Percentiles rank a stretch among this genome's conserved stretches.
Evolutionary conservation across 2,329 filamentous ascomycete species (phyloP).

Genomic region (Clonostachys solani): DNA sequence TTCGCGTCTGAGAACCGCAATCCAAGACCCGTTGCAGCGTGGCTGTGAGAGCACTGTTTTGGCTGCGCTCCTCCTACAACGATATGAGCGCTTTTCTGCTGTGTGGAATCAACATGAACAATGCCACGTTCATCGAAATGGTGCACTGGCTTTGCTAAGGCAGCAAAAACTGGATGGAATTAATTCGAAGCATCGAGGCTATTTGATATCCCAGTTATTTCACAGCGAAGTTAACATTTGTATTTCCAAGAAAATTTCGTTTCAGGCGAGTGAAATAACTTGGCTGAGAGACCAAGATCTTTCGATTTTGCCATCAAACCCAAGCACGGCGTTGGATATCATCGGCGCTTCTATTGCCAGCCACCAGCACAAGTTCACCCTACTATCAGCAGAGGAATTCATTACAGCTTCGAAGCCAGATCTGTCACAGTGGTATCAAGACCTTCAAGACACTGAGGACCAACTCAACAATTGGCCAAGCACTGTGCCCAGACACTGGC

Average conservation of each 20-base stretch:
- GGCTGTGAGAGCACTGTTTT: slow-evolving; percentile 7
- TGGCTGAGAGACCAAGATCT: slow-evolving; percentile 4
- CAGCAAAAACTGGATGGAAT: slow-evolving; percentile 3
- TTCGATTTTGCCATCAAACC: slow-evolving; percentile 5
- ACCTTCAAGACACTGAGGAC: slow-evolving; percentile 4
- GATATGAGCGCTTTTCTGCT: slow-evolving; percentile 8
- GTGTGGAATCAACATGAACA: slow-evolving; percentile 5
- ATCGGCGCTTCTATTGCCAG: slow-evolving; percentile 8
- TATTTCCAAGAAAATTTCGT: slow-evolving; percentile 1
- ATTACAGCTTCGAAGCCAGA: background rate
- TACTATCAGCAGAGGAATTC: too few species aligned
- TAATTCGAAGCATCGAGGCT: slow-evolving; percentile 5
- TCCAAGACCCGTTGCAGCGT: slow-evolving; percentile 8
- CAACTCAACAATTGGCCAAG: slow-evolving; percentile 7
- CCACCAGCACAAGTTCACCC: background rate
- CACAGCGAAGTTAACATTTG: slow-evolving; percentile 8
- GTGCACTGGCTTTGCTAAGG: slow-evolving; percentile 8
- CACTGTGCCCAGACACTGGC: slow-evolving; percentile 6
- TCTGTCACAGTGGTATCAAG: slow-evolving; percentile 2
- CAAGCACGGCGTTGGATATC: slow-evolving; percentile 7
- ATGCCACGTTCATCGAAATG: slow-evolving; percentile 7
- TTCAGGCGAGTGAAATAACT: background rate
- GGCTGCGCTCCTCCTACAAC: slow-evolving; percentile 7
- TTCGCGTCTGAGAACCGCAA: slow-evolving; percentile 6
- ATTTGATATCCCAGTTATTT: slow-evolving; percentile 6